Conservation (phyloP, 2,329 filamentous ascomycete genomes). For the Microascus cirrosus region DNA sequence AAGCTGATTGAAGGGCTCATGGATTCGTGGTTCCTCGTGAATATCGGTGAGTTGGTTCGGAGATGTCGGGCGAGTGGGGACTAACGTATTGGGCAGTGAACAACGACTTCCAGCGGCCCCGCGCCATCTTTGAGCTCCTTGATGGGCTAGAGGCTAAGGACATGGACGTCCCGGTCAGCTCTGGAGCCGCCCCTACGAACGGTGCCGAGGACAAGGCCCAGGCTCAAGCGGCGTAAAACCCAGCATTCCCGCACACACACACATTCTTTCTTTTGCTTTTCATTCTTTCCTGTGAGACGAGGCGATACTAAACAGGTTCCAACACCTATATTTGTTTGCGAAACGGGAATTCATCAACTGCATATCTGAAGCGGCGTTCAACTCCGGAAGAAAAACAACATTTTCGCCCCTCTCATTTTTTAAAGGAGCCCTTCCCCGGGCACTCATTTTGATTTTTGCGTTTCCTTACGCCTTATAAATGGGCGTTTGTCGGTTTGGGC, state of each 20-base stretch:
- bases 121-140: slow-evolving; percentile 77
- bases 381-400: neutral
- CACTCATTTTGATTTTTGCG: slow-evolving; percentile 1
- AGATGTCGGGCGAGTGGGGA: neutral
- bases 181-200: slow-evolving; percentile 4
- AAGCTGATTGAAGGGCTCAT: slow-evolving; percentile 73
- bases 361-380: slow-evolving; percentile 7
- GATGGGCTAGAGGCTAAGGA: slow-evolving; percentile 61
- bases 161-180: slow-evolving; percentile 30
- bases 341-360: slow-evolving; percentile 5
- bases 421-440: neutral
- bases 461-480: slow-evolving; percentile 6
- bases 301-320: neutral
- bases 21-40: slow-evolving; percentile 86
- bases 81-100: slow-evolving; percentile 51
- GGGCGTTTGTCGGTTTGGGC: neutral
- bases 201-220: neutral
- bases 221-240: neutral
- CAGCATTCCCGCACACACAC: neutral
- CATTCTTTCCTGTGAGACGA: neutral
- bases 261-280: neutral
- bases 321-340: neutral
- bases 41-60: slow-evolving; percentile 63
- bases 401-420: slow-evolving; percentile 1
- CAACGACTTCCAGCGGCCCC: slow-evolving; percentile 87